Conservation (phyloP, 129 eudicot species). For the Mikania micrantha region DNA sequence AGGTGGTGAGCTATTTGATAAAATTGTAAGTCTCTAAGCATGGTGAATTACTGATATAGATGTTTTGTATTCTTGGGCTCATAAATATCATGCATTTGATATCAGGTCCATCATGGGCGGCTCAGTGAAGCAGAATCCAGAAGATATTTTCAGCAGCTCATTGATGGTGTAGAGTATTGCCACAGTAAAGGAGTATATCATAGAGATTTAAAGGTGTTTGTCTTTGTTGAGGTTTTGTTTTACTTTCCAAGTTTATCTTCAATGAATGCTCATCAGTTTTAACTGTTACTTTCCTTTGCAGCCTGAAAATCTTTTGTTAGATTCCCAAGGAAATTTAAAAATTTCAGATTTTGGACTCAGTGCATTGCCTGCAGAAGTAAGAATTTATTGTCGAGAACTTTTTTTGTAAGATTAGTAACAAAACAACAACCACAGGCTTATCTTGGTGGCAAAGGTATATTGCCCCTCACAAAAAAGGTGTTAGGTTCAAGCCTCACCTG, state of each 20-base stretch:
- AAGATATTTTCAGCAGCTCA: conserved; percentile 89
- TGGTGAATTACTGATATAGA: not conserved
- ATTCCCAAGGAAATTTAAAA: conserved; percentile 90
- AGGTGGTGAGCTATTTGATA: conserved; percentile 97
- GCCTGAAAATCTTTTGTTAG: conserved; percentile 97
- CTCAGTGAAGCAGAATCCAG: conserved; percentile 91
- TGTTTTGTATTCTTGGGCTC: not conserved
- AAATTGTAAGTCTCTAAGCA: conserved; percentile 61
- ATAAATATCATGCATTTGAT: not conserved
- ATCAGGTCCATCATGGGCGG: conserved; percentile 81
- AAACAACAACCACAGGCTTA: too few species aligned
- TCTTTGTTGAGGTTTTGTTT: not conserved
- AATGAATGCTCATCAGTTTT: conserved; percentile 14
- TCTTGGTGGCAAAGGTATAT: too few species aligned
- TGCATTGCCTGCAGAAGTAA: conserved; percentile 90
- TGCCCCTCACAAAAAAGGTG: too few species aligned
- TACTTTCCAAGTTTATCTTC: conserved; percentile 4
- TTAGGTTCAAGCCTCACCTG: too few species aligned
- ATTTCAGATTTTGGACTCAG: conserved; percentile 98
- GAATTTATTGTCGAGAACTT: not conserved
- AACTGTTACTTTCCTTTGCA: conserved; percentile 28
- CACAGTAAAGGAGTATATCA: conserved; percentile 98
- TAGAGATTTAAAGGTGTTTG: conserved; percentile 80
- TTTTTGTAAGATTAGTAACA: not conserved
- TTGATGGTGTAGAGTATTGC: conserved; percentile 93